These are phyloP conservation scores for Penicillium sp. DNA, from an alignment of 2,329 filamentous ascomycete genomes.

Conservation along the genomic window DNA sequence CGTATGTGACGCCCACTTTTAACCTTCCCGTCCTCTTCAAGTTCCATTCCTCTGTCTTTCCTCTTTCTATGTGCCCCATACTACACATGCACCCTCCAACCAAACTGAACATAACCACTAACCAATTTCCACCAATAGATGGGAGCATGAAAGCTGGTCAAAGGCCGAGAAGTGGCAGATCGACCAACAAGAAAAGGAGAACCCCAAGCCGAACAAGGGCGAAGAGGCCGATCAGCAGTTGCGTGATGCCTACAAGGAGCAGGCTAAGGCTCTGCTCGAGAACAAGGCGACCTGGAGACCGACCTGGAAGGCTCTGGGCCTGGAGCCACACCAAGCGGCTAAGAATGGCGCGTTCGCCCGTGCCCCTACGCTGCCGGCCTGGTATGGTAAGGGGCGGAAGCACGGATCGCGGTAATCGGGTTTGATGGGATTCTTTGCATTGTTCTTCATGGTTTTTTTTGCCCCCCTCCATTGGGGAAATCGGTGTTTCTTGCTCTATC, in stretches of 20 bases:
- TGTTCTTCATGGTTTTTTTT: conserved; percentile 13
- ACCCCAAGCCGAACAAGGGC: conserved; percentile 33
- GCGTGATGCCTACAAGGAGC: conserved; percentile 51
- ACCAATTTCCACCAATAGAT: conserved; percentile 38
- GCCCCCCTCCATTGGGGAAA: conserved; percentile 8
- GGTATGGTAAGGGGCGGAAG: conserved; percentile 10
- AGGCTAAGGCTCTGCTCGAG: conserved; percentile 62
- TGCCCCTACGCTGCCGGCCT: conserved; percentile 5
- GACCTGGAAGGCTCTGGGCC: conserved; percentile 45
- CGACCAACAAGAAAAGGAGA: conserved; percentile 33
- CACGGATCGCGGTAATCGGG: conserved; percentile 8
- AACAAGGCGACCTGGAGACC: conserved; percentile 62
- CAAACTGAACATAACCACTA: conserved; percentile 2
- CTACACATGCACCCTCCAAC: neutral
- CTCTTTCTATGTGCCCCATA: neutral
- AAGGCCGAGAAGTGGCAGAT: conserved; percentile 47
- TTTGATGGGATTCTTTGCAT: conserved; percentile 9
- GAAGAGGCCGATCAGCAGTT: conserved; percentile 17
- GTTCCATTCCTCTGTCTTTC: conserved; percentile 1
- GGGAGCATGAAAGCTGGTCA: conserved; percentile 61
- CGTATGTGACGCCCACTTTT: conserved; percentile 45
- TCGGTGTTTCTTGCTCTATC: conserved; percentile 18
- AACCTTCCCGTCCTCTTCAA: neutral
- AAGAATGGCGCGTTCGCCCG: conserved; percentile 7
- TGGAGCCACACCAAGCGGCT: conserved; percentile 29